phyloP scores from a whole-genome alignment of 306 rosid species.

The Rosa rugosa region DNA sequence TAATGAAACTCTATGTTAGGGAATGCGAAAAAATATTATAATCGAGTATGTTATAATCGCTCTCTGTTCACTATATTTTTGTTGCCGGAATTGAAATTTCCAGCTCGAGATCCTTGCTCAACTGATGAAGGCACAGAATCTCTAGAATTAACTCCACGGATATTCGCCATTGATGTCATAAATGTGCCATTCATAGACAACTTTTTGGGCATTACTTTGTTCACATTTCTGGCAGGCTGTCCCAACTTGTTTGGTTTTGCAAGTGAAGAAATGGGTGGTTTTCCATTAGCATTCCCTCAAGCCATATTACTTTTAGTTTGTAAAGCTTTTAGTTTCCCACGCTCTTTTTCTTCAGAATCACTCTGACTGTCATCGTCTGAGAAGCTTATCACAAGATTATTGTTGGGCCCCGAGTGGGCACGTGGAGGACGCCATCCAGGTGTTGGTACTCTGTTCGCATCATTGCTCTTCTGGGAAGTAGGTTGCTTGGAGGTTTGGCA shows the following conservation, averaged over 20 bases:
- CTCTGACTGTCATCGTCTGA: slow-evolving; percentile 94
- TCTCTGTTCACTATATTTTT: slow-evolving; percentile 46
- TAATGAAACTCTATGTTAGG: slow-evolving; percentile 38
- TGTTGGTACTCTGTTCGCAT: slow-evolving; percentile 38
- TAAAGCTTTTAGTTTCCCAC: slow-evolving; percentile 33
- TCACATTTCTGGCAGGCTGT: slow-evolving; percentile 36
- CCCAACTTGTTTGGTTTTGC: slow-evolving; percentile 46
- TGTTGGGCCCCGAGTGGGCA: slow-evolving; percentile 40
- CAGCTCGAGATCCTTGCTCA: slow-evolving; percentile 53
- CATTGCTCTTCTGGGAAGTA: slow-evolving; percentile 42
- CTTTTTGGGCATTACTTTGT: slow-evolving; percentile 55
- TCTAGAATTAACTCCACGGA: slow-evolving; percentile 45
- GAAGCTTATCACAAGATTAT: slow-evolving; percentile 85
- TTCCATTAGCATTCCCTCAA: slow-evolving; percentile 37
- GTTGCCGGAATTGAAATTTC: slow-evolving; percentile 42
- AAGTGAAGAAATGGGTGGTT: slow-evolving; percentile 44
- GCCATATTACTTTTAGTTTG: slow-evolving; percentile 39
- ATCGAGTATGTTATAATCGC: slow-evolving; percentile 31
- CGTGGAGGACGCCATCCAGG: slow-evolving; percentile 55
- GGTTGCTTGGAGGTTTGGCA: slow-evolving; percentile 34
- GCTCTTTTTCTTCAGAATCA: slow-evolving; percentile 51
- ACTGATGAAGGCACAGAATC: slow-evolving; percentile 43
- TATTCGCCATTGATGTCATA: slow-evolving; percentile 40
- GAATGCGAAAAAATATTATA: slow-evolving; percentile 24
- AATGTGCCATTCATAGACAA: slow-evolving; percentile 41